phyloP scores from a whole-genome alignment of 148 eudicot genomes.

The Drosera capensis region DNA sequence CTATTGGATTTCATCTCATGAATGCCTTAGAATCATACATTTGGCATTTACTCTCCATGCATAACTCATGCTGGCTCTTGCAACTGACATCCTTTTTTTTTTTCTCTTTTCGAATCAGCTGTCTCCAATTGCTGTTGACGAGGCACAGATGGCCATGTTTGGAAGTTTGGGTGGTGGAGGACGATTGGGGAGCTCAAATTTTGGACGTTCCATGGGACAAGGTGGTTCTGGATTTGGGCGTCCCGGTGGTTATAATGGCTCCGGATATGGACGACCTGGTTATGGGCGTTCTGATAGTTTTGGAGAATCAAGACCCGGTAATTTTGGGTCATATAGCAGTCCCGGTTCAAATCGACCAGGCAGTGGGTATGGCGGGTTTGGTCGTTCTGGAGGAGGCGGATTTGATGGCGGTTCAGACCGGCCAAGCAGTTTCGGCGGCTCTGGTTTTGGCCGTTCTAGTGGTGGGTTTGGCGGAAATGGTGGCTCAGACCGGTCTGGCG shows the following conservation, averaged over 20 bases:
- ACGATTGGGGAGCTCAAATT: conserved; percentile 13
- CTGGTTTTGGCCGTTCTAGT: conserved; percentile 27
- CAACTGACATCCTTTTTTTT: conserved; percentile 3
- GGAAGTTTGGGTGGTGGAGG: conserved; percentile 31
- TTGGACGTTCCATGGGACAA: conserved; percentile 20
- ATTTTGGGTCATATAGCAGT: conserved; percentile 12
- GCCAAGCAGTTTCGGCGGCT: conserved; percentile 7
- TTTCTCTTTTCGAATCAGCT: conserved; percentile 32
- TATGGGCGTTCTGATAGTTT: conserved; percentile 14
- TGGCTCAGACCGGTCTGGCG: conserved; percentile 22
- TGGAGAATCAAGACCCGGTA: conserved; percentile 24
- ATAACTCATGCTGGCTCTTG: too few species aligned
- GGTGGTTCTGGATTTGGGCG: conserved; percentile 18
- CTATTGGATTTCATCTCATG: too few species aligned
- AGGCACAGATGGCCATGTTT: conserved; percentile 32
- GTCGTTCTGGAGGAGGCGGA: too few species aligned
- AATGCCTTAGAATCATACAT: not conserved
- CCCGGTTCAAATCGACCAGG: conserved; percentile 4
- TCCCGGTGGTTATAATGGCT: conserved; percentile 13
- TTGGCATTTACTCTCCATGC: not conserved
- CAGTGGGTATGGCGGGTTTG: conserved; percentile 20
- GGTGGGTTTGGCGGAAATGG: conserved; percentile 28
- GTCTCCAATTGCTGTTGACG: conserved; percentile 48
- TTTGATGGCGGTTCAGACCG: too few species aligned
- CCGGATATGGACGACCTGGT: conserved; percentile 24